Base-by-base conservation (phyloP, 2,329 filamentous ascomycete genomes). In the Emydomyces testavorans region DNA sequence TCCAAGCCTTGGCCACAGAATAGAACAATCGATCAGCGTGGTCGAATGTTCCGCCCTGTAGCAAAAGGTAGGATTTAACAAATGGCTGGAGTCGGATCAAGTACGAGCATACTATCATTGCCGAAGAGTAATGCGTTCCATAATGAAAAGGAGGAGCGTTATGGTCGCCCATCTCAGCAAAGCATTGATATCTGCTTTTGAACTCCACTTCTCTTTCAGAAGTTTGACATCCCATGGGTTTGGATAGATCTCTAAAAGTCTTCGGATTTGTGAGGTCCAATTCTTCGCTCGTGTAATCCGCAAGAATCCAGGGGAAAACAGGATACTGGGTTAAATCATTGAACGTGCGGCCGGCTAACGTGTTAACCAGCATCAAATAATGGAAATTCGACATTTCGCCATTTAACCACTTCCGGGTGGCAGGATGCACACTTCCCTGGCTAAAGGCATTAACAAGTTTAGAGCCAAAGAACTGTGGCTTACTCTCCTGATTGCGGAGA, bases 301-400 rank as follows among this genome's bases (percentile, higher is more conserved):
- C 89, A 38, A 98, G 71, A 2, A 98, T 82, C 92, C 92, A 98
- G 0, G 92, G 92, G 55, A 98, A 98, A 15, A 98, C 89, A 0
- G 92, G 92, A 59, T 98, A 98, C 59, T 98, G 93, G 0, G 92
- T 98, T 15, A 98, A 72, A 61, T 98, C 92, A 60, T 98, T 98
- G 70, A 98, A 98, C 0, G 92, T 96, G 45, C 92, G 76, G 2
- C 92, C 92, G 23, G 93, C 93, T 77, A 98, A 86, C 0, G 92
- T 96, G 61, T 98, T 98, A 60, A 98, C 81, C 51, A 95, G 80
- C 90, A 98, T 98, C 29, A 98, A 76, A 61, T 98, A 98, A 65
- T 96, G 88, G 59, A 98, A 98, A 64, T 98, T 98, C 11, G 90
- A 96, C 42, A 96, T 87, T 59, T 98, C 92, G 10, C 93, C 92